Percentiles rank a stretch among this genome's conserved stretches.
These are phyloP conservation scores for Rhizophora mangle DNA, from an alignment of 345 rosid species.

Conservation along the genomic window DNA sequence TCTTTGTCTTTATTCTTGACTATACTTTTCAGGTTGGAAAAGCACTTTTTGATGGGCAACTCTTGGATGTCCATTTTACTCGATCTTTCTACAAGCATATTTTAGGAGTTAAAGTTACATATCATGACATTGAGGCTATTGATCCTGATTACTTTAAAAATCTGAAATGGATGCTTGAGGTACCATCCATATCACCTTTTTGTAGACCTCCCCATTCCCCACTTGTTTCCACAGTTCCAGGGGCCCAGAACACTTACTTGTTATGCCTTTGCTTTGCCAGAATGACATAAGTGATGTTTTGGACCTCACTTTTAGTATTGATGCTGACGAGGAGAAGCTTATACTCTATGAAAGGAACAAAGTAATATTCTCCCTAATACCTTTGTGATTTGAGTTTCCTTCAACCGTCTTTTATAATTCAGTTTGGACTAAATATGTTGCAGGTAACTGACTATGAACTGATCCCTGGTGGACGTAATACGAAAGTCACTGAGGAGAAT, in stretches of 20 bases:
- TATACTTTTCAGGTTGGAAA: constrained; percentile 72
- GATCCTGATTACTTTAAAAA: constrained; percentile 87
- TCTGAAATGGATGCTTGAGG: constrained; percentile 99
- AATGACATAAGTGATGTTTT: constrained; percentile 76
- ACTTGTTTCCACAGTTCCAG: neutral
- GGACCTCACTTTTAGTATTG: constrained; percentile 92
- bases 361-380: constrained; percentile 33
- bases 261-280: constrained; percentile 41
- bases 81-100: constrained; percentile 98
- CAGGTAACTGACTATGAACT: constrained; percentile 96
- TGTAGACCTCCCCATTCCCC: neutral
- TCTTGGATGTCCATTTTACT: constrained; percentile 94
- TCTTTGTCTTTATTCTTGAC: constrained; percentile 8
- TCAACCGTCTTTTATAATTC: neutral
- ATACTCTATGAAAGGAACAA: constrained; percentile 78
- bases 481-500: constrained; percentile 89
- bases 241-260: neutral
- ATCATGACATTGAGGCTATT: constrained; percentile 95
- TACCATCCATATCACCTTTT: constrained; percentile 21
- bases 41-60: constrained; percentile 93
- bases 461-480: constrained; percentile 85
- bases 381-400: neutral
- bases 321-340: constrained; percentile 94
- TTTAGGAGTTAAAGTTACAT: constrained; percentile 81
- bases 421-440: constrained; percentile 15